Conservation (phyloP, 2,329 filamentous ascomycete species). For the Waltergamsia citrina region DNA sequence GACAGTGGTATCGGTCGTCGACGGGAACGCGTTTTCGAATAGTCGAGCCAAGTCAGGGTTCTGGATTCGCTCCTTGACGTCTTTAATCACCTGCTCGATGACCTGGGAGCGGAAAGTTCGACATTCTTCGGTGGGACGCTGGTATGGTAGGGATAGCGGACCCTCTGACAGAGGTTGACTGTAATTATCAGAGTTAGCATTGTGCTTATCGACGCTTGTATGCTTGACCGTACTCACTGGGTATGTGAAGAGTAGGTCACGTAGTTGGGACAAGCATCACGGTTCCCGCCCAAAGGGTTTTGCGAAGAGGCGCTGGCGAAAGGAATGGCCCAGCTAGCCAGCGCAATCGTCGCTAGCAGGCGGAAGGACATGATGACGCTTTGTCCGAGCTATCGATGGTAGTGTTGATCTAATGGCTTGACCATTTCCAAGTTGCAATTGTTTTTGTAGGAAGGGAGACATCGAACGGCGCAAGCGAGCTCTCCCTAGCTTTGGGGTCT, state of each 20-base stretch:
- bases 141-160: conserved; percentile 71
- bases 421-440: too few species aligned
- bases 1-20: conserved; percentile 75
- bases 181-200: conserved; percentile 2
- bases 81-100: conserved; percentile 79
- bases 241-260: conserved; percentile 24
- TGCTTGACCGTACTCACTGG: conserved; percentile 21
- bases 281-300: conserved; percentile 13
- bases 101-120: conserved; percentile 81
- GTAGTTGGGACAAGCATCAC: conserved; percentile 29
- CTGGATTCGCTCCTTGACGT: conserved; percentile 70
- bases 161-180: conserved; percentile 75
- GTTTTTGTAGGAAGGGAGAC: too few species aligned
- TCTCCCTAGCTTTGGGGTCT: too few species aligned
- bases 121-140: conserved; percentile 71
- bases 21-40: conserved; percentile 93
- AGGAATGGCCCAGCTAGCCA: too few species aligned
- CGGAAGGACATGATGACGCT: too few species aligned
- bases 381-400: too few species aligned
- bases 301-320: conserved; percentile 11
- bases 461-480: too few species aligned
- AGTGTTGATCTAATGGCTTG: too few species aligned
- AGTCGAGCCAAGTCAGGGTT: conserved; percentile 83
- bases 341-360: too few species aligned
- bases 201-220: background rate